A percentile compares a stretch with the other conserved stretches of the same genome.
Conservation (phyloP, 192 early-diverging fungal genomes). For the Backusella circina region DNA sequence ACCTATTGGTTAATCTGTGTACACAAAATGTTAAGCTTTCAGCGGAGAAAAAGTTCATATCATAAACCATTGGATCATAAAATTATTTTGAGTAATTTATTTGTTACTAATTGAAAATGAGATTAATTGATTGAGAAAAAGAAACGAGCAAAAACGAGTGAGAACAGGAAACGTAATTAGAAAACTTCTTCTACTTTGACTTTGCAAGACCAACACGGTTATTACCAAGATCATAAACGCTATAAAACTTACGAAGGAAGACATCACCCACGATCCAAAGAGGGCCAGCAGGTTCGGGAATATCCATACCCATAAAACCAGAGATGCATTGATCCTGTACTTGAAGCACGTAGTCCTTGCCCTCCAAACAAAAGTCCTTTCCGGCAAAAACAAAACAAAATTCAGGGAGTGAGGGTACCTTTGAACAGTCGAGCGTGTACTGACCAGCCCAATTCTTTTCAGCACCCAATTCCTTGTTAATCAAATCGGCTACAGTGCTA, state of each 20-base stretch:
- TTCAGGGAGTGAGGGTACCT: constrained; percentile 73
- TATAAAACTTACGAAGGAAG: constrained; percentile 81
- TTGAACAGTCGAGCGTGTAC: constrained; percentile 71
- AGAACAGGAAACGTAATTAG: not conserved
- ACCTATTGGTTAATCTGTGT: not conserved
- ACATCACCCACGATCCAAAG: constrained; percentile 87
- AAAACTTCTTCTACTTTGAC: not conserved
- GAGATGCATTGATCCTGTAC: constrained; percentile 69
- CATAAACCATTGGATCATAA: not conserved
- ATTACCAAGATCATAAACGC: constrained; percentile 66
- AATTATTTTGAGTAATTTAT: not conserved
- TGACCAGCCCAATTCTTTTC: constrained; percentile 93
- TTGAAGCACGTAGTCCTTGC: constrained; percentile 63
- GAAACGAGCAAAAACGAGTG: not conserved
- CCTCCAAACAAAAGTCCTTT: constrained; percentile 50
- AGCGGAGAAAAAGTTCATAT: not conserved
- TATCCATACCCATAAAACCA: constrained; percentile 92
- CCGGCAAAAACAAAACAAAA: constrained; percentile 67
- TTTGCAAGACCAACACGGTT: constrained; percentile 67
- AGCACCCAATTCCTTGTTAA: constrained; percentile 90
- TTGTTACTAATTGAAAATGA: not conserved
- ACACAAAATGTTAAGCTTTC: not conserved
- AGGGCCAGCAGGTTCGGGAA: constrained; percentile 68
- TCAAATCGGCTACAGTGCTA: constrained; percentile 76
- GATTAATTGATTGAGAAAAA: not conserved